Evolutionary conservation across 2,329 filamentous ascomycete species (phyloP), one percentile per base, ranked within the genome.

Genomic region (Blastomyces emzantsi): DNA sequence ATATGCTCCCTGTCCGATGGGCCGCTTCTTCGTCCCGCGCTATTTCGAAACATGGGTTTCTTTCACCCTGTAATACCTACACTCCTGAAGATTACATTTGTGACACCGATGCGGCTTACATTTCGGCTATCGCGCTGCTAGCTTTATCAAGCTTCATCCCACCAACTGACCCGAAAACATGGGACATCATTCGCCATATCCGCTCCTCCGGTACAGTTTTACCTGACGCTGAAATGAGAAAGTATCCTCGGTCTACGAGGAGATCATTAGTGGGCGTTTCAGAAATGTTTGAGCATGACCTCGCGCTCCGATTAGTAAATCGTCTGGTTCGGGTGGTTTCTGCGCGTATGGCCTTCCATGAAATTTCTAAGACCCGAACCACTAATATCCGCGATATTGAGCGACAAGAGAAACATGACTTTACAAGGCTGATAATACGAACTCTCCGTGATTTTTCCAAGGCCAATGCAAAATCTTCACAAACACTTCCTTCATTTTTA

Each of bases 261-360:
- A 69, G 64, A 67, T 69, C 70, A 60, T 66, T 76, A 11, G 66
- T 75, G n/a, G 71, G 74, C 36, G 68, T 72, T 4, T 74, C 70
- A 65, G 78, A 83, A 67, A 75, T 74, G 47, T 71, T 83, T 17
- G 81, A 83, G 65, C 79, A 83, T 69, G 81, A 82, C 49, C 74
- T 81, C 33, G 81, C 80, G 22, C 69, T 83, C 55, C 78, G 81
- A 28, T 73, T 85, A 41, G 73, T 80, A n/a, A 76, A 76, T 59
- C 77, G 80, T 13, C 70, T 85, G 43, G 75, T 81, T 28, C 76
- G 77, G 60, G 81, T 76, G 59, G 76, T 85, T 59, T 78, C 78
- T 7, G 78, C 78, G 25, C 77, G 81, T 11, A 72, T 77, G 54
- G 80, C 80, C 43, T 82, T 81, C 62, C 71, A 80, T 64, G 79